Conservation (phyloP, 768 basidiomycete species). For the Vishniacozyma victoriae region DNA sequence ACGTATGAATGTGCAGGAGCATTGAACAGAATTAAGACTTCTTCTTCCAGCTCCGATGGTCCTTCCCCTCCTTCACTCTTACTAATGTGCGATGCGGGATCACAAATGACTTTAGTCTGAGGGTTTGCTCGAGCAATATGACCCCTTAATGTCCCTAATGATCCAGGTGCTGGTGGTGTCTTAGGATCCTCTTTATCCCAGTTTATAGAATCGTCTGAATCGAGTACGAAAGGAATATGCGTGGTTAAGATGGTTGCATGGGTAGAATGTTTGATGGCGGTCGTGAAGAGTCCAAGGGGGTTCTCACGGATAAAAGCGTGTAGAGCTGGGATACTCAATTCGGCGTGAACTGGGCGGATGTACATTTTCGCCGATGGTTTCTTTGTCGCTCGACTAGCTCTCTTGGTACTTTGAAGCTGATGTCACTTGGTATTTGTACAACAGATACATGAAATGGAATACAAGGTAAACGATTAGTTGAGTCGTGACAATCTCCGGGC, state of each 20-base stretch:
- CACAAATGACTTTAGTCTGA: conserved; percentile 37
- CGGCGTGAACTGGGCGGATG: conserved; percentile 49
- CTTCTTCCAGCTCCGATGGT: conserved; percentile 14
- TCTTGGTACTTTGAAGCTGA: no score
- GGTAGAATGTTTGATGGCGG: conserved; percentile 38
- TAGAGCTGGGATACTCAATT: conserved; percentile 44
- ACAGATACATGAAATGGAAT: no score
- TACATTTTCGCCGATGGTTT: conserved; percentile 48
- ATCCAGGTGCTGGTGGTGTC: not conserved
- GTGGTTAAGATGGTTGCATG: conserved; percentile 42
- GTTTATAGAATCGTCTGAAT: not conserved
- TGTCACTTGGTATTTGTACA: no score
- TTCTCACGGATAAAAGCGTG: conserved; percentile 45
- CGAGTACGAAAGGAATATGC: conserved; percentile 49
- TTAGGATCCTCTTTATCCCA: not conserved
- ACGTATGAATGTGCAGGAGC: conserved; percentile 40
- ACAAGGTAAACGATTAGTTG: no score
- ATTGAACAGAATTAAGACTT: conserved; percentile 45
- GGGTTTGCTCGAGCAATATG: conserved; percentile 47
- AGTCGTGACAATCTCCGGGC: no score
- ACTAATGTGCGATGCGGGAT: conserved; percentile 3
- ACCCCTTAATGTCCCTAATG: conserved; percentile 32
- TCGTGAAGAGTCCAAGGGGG: conserved; percentile 49
- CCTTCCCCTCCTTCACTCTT: not conserved
- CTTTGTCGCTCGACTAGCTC: not conserved